Evolutionary conservation across 2,329 filamentous ascomycete species (phyloP), one percentile per base, ranked within the genome.

Genomic region (Didymella sp.): DNA sequence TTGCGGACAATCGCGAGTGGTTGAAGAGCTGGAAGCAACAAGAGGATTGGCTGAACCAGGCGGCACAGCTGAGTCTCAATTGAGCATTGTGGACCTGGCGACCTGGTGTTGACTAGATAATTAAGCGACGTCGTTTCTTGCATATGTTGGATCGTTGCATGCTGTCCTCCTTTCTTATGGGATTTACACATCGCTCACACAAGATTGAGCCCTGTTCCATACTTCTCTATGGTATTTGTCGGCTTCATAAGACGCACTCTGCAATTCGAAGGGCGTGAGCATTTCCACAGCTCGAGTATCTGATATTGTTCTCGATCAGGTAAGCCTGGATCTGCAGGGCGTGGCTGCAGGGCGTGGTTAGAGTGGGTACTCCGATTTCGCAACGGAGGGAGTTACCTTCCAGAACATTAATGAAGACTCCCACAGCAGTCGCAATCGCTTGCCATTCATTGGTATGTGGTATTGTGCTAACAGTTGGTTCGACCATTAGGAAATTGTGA

Each of bases 1-100:
- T 67, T 13, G 67, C 66, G 13, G 68, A 71, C 41, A 61, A 69
- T 44, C 60, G 56, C 2, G 76, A 78, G 51, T 79, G 77, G 77
- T 67, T 79, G 8, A 73, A 74, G 19, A 46, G 62, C 21, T 72
- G 72, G 46, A 51, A 56, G 27, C 37, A 48, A 40, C 54, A 52
- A 33, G 47, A 51, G 11, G 44, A 52, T 25, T 57, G 48, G 54
- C 40, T 57, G 6, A 35, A 37, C 15, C 43, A 51, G 33, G 35
- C 56, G 7, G 37, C 51, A 17, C 51, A 56, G 22, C n/a, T 51
- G 15, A 49, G 30, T 12, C 41, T 57, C 12, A 38, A 43, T 22
- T 57, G 24, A 56, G 5, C 1, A 2, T 27, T 21, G 30, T 31
- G n/a, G n/a, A n/a, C n/a, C n/a, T n/a, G n/a, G n/a, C n/a, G n/a